Percentiles rank a stretch among this genome's conserved stretches.
Conservation (phyloP, 2,329 filamentous ascomycete species). For the Aspergillus tubingensis region DNA sequence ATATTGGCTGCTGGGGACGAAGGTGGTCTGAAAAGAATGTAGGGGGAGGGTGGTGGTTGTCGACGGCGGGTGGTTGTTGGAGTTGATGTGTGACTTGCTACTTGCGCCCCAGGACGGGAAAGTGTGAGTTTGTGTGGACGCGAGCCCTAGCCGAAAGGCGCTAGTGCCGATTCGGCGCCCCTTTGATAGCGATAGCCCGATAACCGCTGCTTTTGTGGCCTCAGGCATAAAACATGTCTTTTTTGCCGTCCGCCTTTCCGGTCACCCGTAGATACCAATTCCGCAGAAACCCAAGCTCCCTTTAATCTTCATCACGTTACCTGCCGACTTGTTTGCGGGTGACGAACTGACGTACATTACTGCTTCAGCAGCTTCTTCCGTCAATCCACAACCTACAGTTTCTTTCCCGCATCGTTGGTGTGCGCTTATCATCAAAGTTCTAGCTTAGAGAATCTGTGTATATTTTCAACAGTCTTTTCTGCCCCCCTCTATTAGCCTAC, state of each 20-base stretch:
- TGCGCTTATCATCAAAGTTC: not conserved
- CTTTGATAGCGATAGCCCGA: conserved; percentile 16
- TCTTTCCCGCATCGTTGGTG: not conserved
- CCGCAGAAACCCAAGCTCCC: conserved; percentile 13
- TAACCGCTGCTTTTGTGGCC: conserved; percentile 15
- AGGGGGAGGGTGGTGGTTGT: conserved; percentile 42
- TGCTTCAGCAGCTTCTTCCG: conserved; percentile 8
- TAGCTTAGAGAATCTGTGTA: not conserved
- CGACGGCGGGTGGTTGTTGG: conserved; percentile 46
- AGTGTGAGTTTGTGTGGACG: conserved; percentile 47
- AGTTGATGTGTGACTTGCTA: conserved; percentile 43
- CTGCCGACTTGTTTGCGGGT: not conserved
- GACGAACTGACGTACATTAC: conserved; percentile 10
- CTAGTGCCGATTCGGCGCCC: conserved; percentile 38
- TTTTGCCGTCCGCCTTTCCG: not conserved
- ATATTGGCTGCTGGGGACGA: conserved; percentile 54
- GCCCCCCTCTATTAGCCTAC: no score
- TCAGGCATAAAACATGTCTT: conserved; percentile 4
- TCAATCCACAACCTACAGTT: not conserved
- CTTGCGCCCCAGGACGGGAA: conserved; percentile 40
- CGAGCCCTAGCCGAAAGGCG: conserved; percentile 46
- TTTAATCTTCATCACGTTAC: conserved; percentile 6
- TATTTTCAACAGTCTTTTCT: not conserved
- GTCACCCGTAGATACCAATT: conserved; percentile 6
- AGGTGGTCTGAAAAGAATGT: conserved; percentile 39